Percentiles rank a stretch among this genome's conserved stretches.
Evolutionary conservation across 1,139 yeast species (phyloP).

Genomic region (Trichomonascaceae sp.): DNA sequence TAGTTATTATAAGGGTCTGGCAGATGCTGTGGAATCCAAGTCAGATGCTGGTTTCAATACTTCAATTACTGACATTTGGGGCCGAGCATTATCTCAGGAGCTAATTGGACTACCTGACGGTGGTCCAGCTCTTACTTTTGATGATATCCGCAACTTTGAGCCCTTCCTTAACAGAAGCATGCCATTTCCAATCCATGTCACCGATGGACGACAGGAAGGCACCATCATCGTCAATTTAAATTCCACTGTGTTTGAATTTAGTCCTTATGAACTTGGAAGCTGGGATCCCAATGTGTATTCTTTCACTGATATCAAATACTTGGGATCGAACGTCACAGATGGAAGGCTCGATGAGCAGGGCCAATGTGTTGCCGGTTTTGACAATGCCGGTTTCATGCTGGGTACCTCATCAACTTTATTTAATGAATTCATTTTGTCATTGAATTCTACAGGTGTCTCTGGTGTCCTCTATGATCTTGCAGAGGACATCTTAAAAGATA

Average conservation of each 20-base stretch:
- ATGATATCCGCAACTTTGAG: slow-evolving; percentile 51
- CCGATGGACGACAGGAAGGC: slow-evolving; percentile 79
- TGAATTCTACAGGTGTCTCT: slow-evolving; percentile 49
- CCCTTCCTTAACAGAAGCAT: slow-evolving; percentile 55
- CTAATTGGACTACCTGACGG: slow-evolving; percentile 53
- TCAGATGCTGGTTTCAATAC: slow-evolving; percentile 69
- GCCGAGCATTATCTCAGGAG: slow-evolving; percentile 75
- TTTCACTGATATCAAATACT: slow-evolving; percentile 65
- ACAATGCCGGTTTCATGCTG: slow-evolving; percentile 68
- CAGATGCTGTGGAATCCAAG: slow-evolving; percentile 53
- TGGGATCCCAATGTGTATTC: slow-evolving; percentile 80
- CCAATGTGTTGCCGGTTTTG: slow-evolving; percentile 59
- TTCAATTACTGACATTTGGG: slow-evolving; percentile 90
- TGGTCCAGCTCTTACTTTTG: slow-evolving; percentile 64
- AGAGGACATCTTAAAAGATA: slow-evolving; percentile 22
- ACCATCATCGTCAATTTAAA: slow-evolving; percentile 44
- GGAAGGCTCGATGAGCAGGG: slow-evolving; percentile 39
- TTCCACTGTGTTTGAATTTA: slow-evolving; percentile 78
- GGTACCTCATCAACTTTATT: slow-evolving; percentile 79
- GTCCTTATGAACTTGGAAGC: slow-evolving; percentile 76
- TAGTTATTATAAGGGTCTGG: slow-evolving; percentile 49
- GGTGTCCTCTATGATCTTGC: slow-evolving; percentile 44
- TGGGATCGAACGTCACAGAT: slow-evolving; percentile 60
- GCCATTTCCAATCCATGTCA: slow-evolving; percentile 86
- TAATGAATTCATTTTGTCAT: slow-evolving; percentile 58